Conservation (phyloP, 352 stramenopile genomes). For the Globisporangium iwayamae region DNA sequence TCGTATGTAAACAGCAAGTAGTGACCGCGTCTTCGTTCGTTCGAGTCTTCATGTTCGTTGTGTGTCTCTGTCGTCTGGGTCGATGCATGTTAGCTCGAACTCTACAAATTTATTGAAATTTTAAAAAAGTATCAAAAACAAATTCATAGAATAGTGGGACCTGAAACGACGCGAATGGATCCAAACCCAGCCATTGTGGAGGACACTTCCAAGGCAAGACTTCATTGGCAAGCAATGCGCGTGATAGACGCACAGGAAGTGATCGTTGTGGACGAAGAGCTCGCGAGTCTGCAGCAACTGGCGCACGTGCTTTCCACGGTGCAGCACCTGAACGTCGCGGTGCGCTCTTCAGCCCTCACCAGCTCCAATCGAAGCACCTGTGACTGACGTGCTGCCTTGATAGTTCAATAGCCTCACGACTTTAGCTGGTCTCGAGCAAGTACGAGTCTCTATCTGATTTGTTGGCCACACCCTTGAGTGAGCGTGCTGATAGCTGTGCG, state of each 20-base stretch:
- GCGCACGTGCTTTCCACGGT: constrained; percentile 16
- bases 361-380: neutral
- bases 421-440: constrained; percentile 41
- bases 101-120: too few species aligned
- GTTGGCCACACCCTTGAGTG: neutral
- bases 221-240: constrained; percentile 25
- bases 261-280: constrained; percentile 52
- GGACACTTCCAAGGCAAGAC: too few species aligned
- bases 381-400: neutral
- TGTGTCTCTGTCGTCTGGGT: too few species aligned
- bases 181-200: too few species aligned
- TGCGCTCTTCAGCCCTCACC: constrained; percentile 17
- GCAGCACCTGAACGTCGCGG: constrained; percentile 63
- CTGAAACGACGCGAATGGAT: constrained; percentile 1
- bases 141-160: neutral
- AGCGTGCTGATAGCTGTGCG: neutral
- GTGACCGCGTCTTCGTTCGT: too few species aligned
- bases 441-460: constrained; percentile 12
- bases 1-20: too few species aligned
- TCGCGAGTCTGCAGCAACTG: constrained; percentile 29
- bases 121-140: neutral
- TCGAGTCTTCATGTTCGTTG: too few species aligned
- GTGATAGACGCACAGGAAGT: constrained; percentile 36
- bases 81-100: too few species aligned
- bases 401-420: constrained; percentile 62